These are phyloP conservation scores for Claviceps fusiformis DNA, from an alignment of 2,329 filamentous ascomycete genomes.

Conservation along the genomic window DNA sequence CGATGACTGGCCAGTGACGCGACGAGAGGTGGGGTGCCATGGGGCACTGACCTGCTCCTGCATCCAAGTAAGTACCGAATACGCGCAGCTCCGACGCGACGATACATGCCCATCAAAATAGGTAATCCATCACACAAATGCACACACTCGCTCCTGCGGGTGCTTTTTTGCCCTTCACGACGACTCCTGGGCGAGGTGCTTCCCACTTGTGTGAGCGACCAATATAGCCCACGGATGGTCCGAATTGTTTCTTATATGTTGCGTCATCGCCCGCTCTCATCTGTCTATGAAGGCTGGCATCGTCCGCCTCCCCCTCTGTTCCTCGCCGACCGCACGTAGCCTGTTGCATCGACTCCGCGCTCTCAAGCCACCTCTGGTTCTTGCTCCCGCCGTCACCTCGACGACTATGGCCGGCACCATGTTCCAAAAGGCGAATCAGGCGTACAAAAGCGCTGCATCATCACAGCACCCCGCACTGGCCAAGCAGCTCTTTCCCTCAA, in stretches of 20 bases:
- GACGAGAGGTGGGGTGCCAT: not conserved
- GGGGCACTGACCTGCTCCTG: not conserved
- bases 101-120: not conserved
- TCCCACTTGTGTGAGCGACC: not conserved
- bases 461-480: conserved; percentile 23
- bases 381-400: conserved; percentile 7
- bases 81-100: not conserved
- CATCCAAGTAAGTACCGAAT: not conserved
- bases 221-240: not conserved
- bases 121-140: not conserved
- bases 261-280: not conserved
- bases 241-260: not conserved
- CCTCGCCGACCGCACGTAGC: conserved; percentile 22
- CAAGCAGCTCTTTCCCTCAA: conserved; percentile 45
- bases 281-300: conserved; percentile 24
- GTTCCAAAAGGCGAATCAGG: conserved; percentile 8
- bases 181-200: not conserved
- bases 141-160: not conserved
- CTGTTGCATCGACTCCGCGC: conserved; percentile 10
- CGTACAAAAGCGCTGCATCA: conserved; percentile 16
- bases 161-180: not conserved
- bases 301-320: conserved; percentile 17
- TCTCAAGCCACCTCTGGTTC: conserved; percentile 13
- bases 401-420: conserved; percentile 4
- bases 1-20: not conserved